phyloP scores from a whole-genome alignment of 2,329 filamentous ascomycete species.

The Clarireedia monteithiana region DNA sequence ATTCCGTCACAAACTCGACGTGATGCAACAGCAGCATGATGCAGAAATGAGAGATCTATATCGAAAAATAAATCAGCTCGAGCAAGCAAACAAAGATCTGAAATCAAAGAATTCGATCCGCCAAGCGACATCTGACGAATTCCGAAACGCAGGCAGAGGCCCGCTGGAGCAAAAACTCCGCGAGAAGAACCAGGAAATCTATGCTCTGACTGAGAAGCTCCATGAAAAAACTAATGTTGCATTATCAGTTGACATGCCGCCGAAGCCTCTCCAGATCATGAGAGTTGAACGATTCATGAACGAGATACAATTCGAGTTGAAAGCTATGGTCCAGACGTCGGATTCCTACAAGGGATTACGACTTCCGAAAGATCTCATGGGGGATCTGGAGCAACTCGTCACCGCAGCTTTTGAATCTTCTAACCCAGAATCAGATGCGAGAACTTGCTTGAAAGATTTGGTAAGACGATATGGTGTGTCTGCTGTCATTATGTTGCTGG shows the following conservation, averaged over 20 bases:
- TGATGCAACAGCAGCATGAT: neutral
- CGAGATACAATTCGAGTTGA: neutral
- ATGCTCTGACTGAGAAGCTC: neutral
- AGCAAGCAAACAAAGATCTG: neutral
- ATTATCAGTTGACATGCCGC: neutral
- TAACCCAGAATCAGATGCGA: neutral
- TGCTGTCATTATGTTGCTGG: constrained; percentile 1
- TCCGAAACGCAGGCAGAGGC: neutral
- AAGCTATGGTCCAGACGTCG: constrained; percentile 1
- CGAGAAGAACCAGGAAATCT: neutral
- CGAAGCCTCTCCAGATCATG: neutral
- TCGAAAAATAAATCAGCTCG: neutral
- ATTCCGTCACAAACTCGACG: neutral
- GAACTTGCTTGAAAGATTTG: neutral
- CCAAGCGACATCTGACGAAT: neutral
- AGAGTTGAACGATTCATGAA: neutral
- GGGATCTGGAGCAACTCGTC: neutral
- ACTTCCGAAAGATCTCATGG: neutral
- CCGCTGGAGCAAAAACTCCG: neutral
- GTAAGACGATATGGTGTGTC: neutral
- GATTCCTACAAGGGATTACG: neutral
- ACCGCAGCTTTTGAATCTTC: neutral
- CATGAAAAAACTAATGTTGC: neutral
- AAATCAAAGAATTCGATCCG: neutral
- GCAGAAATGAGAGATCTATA: neutral